Base-by-base conservation (phyloP, 2,329 filamentous ascomycete genomes). In the Alternaria burnsii region DNA sequence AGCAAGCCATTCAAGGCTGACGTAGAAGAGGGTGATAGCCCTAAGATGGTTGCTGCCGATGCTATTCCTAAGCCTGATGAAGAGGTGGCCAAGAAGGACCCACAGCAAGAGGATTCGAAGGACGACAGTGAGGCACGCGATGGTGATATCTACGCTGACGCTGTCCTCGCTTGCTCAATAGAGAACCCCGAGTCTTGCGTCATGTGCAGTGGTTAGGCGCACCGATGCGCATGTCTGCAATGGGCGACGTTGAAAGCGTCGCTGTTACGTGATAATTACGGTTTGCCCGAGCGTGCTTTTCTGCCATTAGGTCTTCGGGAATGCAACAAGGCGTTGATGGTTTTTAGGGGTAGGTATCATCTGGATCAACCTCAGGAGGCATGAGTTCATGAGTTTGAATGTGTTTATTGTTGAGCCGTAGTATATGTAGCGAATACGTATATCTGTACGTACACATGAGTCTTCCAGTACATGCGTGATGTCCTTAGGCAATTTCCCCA, bases 131-230 rank as follows among this genome's bases (percentile, higher is more conserved):
- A 89, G 66, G 89, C 90, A 68, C 87, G 91, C 11, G 94, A 97
- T 79, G 88, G 88, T 52, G 94, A 99, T 77, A 99, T 99, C 71
- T 99, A 97, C 80, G 94, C 94, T 0, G 92, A 98, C 71, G 92
- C 94, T 59, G 94, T 92, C 16, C 84, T 99, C 77, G 88, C 89
- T 72, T 99, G 95, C 85, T 97, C 94, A 82, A 98, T 99, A 79
- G 94, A 98, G 78, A 97, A 98, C 84, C 93, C 91, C 71, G 95
- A 99, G 79, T 86, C 90, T 48, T 99, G 95, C 79, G 79, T 97
- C 67, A 98, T 99, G 95, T 99, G 95, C 89, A 96, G 92, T 81
- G 94, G 94, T 84, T 98, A 87, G 80, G 28, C 14, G 5, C 10
- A 16, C 2, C 50, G 44, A 20, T 55, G 20, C 16, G 28, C 32